phyloP scores from a whole-genome alignment of 495 filamentous ascomycete genomes.

The Aspergillus nanangensis region DNA sequence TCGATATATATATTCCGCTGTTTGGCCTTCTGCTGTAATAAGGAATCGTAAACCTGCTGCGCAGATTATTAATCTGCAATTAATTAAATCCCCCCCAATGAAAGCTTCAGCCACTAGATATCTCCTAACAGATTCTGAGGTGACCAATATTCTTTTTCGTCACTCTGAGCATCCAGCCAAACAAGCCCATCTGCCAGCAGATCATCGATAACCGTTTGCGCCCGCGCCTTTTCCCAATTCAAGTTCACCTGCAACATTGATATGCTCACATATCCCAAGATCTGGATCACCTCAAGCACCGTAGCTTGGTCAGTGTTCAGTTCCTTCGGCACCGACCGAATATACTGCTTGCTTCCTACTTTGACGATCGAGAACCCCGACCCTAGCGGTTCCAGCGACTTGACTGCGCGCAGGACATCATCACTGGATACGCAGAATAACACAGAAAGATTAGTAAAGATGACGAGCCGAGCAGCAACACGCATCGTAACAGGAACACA shows the following conservation, averaged over 20 bases:
- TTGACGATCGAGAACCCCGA: conserved; percentile 78
- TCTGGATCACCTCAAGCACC: conserved; percentile 80
- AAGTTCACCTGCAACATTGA: conserved; percentile 93
- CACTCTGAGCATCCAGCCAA: conserved; percentile 85
- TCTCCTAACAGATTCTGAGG: conserved; percentile 52
- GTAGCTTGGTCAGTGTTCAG: conserved; percentile 91
- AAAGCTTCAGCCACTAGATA: too few species aligned
- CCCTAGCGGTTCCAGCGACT: conserved; percentile 80
- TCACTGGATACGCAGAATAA: conserved; percentile 50
- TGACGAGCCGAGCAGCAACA: background rate
- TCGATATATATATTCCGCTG: too few species aligned
- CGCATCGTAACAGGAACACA: conserved; percentile 3
- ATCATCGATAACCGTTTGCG: conserved; percentile 86
- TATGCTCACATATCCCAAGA: conserved; percentile 83
- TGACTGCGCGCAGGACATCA: conserved; percentile 86
- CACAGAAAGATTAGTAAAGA: background rate
- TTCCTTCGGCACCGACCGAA: conserved; percentile 92
- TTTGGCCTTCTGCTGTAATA: too few species aligned
- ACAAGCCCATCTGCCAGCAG: conserved; percentile 86
- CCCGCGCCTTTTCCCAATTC: conserved; percentile 76
- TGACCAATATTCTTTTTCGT: conserved; percentile 94
- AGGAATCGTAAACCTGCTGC: too few species aligned
- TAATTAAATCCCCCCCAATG: too few species aligned
- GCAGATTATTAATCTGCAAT: too few species aligned
- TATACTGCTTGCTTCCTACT: conserved; percentile 80